Conservation (phyloP, 1,284 basidiomycete genomes). For the Cryptococcus sp. region DNA sequence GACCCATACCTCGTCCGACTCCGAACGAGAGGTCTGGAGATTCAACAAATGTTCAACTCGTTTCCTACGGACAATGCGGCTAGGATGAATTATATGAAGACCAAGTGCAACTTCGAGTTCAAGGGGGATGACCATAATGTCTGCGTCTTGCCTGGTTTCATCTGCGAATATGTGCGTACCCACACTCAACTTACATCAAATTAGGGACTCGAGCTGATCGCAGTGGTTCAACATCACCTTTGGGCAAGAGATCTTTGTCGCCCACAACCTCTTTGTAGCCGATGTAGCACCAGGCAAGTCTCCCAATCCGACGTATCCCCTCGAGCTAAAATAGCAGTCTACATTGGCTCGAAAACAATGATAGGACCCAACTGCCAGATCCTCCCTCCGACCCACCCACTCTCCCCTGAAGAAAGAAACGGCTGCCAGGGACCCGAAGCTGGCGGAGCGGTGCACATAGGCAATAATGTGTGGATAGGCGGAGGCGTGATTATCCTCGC, state of each 20-base stretch:
- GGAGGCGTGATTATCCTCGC: constrained; percentile 48
- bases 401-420: constrained; percentile 44
- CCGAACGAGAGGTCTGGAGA: constrained; percentile 11
- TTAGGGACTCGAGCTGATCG: not conserved
- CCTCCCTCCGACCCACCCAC: constrained; percentile 46
- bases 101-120: constrained; percentile 15
- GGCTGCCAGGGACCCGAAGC: constrained; percentile 41
- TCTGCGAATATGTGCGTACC: constrained; percentile 33
- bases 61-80: constrained; percentile 12
- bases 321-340: constrained; percentile 21
- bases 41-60: constrained; percentile 23
- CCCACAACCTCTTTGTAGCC: constrained; percentile 35
- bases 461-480: constrained; percentile 49
- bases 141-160: constrained; percentile 11
- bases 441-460: constrained; percentile 45
- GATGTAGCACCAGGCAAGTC: constrained; percentile 41
- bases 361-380: constrained; percentile 45
- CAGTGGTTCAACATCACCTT: constrained; percentile 45
- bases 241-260: constrained; percentile 40
- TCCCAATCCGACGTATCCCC: not conserved
- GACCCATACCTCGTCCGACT: constrained; percentile 34
- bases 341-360: constrained; percentile 43
- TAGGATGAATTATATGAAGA: constrained; percentile 19
- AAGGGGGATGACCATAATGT: constrained; percentile 2
- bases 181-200: not conserved